phyloP scores from a whole-genome alignment of 2,329 filamentous ascomycete genomes.

The Hyphodiscus sp. region DNA sequence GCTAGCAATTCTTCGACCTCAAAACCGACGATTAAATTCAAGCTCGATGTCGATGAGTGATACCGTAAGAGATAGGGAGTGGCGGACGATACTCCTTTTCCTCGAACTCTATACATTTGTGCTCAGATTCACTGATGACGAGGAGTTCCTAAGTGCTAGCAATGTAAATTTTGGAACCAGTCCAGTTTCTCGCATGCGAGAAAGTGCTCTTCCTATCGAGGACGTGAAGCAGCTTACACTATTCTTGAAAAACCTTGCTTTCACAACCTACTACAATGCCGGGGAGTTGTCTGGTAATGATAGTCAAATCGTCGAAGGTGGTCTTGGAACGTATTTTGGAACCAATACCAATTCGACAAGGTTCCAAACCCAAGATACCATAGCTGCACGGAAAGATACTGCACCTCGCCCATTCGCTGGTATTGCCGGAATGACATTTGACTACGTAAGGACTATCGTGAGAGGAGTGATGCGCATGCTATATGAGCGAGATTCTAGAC shows the following conservation, averaged over 20 bases:
- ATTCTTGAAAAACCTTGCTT: slow-evolving; percentile 87
- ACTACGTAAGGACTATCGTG: slow-evolving; percentile 72
- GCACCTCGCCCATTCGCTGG: slow-evolving; percentile 46
- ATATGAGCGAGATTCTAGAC: slow-evolving; percentile 87
- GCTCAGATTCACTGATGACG: slow-evolving; percentile 87
- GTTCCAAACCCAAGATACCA: slow-evolving; percentile 15
- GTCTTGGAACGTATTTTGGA: slow-evolving; percentile 41
- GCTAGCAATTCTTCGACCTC: slow-evolving; percentile 39
- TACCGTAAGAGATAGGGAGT: slow-evolving; percentile 47
- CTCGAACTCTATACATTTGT: slow-evolving; percentile 92
- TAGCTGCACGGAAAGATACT: slow-evolving; percentile 8
- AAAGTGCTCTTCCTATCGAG: slow-evolving; percentile 60
- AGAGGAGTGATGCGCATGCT: slow-evolving; percentile 79
- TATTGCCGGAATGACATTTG: slow-evolving; percentile 66
- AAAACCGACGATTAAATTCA: slow-evolving; percentile 13
- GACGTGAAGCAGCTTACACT: slow-evolving; percentile 70
- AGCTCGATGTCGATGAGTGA: slow-evolving; percentile 8
- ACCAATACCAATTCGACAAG: slow-evolving; percentile 17
- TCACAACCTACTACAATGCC: slow-evolving; percentile 80
- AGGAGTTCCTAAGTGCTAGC: slow-evolving; percentile 75
- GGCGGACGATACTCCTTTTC: slow-evolving; percentile 84
- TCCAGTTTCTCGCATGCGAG: slow-evolving; percentile 44
- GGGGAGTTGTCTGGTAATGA: slow-evolving; percentile 51
- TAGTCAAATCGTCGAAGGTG: slow-evolving; percentile 30
- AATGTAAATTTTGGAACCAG: slow-evolving; percentile 34